These are phyloP conservation scores for Talaromyces sp. DNA, from an alignment of 2,329 filamentous ascomycete species.

Conservation along the genomic window DNA sequence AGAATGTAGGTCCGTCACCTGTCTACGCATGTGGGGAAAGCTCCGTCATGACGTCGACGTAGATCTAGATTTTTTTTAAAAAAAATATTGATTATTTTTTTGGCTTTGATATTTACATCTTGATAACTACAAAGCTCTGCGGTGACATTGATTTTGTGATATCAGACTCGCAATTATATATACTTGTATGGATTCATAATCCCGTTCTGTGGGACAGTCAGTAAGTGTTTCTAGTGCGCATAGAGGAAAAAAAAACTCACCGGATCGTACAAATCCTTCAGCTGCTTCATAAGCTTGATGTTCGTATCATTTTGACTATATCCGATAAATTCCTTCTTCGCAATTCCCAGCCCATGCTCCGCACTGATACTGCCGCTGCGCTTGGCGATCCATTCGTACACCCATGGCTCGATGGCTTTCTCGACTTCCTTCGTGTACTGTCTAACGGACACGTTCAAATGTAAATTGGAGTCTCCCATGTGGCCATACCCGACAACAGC, in stretches of 20 bases:
- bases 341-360: slow-evolving; percentile 87
- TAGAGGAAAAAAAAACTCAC: slow-evolving; percentile 50
- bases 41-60: slow-evolving; percentile 13
- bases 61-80: background rate
- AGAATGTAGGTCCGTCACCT: background rate
- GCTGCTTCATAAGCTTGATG: slow-evolving; percentile 86
- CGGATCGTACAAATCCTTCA: slow-evolving; percentile 91
- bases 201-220: slow-evolving; percentile 61
- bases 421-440: slow-evolving; percentile 85
- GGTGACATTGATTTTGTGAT: background rate
- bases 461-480: slow-evolving; percentile 95
- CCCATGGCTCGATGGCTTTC: slow-evolving; percentile 81
- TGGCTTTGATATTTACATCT: background rate
- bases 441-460: slow-evolving; percentile 81
- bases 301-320: slow-evolving; percentile 88
- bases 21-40: slow-evolving; percentile 7
- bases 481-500: slow-evolving; percentile 95
- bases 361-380: slow-evolving; percentile 90
- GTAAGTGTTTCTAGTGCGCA: slow-evolving; percentile 17
- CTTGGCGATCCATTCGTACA: slow-evolving; percentile 94
- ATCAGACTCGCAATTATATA: slow-evolving; percentile 43
- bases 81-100: background rate
- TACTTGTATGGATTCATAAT: slow-evolving; percentile 99
- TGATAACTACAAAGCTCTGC: too few relatives aligned
- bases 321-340: slow-evolving; percentile 92